Percentiles rank a stretch among this genome's conserved stretches.
Conservation (phyloP, 805 yeast species). For the Lipomyces yamadae region DNA sequence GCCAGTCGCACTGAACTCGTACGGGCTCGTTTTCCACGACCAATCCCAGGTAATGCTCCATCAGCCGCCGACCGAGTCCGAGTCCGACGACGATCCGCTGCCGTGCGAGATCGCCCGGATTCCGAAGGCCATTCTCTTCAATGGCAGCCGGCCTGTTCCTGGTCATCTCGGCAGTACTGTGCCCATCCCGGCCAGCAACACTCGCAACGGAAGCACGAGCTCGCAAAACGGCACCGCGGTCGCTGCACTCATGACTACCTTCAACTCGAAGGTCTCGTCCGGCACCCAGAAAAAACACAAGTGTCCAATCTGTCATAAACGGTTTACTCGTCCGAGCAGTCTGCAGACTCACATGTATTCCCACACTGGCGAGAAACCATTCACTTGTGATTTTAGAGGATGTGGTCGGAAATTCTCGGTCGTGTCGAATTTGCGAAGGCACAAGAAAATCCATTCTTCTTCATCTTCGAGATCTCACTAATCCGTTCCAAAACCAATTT, state of each 20-base stretch:
- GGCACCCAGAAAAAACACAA: conserved; percentile 42
- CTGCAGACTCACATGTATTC: conserved; percentile 78
- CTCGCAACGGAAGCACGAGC: neutral
- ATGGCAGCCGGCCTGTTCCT: conserved; percentile 11
- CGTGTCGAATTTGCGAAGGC: conserved; percentile 79
- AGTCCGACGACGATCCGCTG: conserved; percentile 17
- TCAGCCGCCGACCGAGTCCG: conserved; percentile 8
- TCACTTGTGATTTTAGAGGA: conserved; percentile 61
- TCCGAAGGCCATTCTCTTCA: conserved; percentile 17
- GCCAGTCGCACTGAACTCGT: conserved; percentile 8
- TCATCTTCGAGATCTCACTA: conserved; percentile 5
- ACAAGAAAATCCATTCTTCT: conserved; percentile 62
- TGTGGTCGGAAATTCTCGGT: conserved; percentile 77
- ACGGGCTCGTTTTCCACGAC: neutral
- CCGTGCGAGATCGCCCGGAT: conserved; percentile 17
- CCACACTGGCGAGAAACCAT: conserved; percentile 80
- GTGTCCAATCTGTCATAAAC: conserved; percentile 64
- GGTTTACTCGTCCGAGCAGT: conserved; percentile 82
- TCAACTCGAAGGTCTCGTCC: conserved; percentile 30
- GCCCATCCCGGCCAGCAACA: neutral
- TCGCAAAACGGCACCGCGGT: neutral
- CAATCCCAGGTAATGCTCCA: neutral
- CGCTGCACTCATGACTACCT: conserved; percentile 35
- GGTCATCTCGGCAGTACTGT: conserved; percentile 13
- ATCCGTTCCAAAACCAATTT: neutral